Evolutionary conservation across 208 protist species (phyloP).

Genomic region (Acanthamoeba culbertsoni): DNA sequence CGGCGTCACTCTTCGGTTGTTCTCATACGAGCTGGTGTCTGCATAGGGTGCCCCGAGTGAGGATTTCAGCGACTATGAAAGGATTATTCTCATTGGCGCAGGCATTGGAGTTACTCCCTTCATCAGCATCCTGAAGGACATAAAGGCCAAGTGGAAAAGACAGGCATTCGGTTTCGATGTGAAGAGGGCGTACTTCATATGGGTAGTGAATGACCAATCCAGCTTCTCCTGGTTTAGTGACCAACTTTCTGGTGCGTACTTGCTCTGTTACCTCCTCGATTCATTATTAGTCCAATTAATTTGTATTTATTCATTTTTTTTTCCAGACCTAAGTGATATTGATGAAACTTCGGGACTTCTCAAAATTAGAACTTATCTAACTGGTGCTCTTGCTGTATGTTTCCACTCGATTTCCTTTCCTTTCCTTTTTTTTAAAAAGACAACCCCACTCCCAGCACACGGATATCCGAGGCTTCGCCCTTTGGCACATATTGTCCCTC

Average conservation of each 20-base stretch:
- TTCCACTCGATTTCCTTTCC: neutral
- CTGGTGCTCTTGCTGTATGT: neutral
- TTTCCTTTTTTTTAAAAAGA: neutral
- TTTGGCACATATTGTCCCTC: neutral
- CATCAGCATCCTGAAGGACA: conserved; percentile 78
- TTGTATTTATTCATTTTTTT: too few species aligned
- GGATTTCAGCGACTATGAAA: conserved; percentile 79
- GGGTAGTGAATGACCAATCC: conserved; percentile 72
- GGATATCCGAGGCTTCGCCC: neutral
- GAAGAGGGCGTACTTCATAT: conserved; percentile 77
- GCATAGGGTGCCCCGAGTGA: conserved; percentile 80
- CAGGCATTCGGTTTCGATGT: conserved; percentile 25
- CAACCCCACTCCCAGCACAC: neutral
- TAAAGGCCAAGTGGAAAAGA: conserved; percentile 64
- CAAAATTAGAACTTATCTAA: conserved; percentile 29
- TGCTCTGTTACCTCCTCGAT: too few species aligned
- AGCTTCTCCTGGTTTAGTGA: conserved; percentile 81
- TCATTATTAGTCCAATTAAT: too few species aligned
- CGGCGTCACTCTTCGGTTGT: neutral
- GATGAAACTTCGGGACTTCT: neutral
- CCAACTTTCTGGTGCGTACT: conserved; percentile 50
- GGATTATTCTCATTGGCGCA: conserved; percentile 77
- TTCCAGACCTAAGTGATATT: neutral
- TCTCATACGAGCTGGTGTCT: conserved; percentile 69
- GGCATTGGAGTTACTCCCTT: conserved; percentile 87